Conservation (phyloP, 176 grass and related monocot genomes). For the Bonia amplexicaulis region DNA sequence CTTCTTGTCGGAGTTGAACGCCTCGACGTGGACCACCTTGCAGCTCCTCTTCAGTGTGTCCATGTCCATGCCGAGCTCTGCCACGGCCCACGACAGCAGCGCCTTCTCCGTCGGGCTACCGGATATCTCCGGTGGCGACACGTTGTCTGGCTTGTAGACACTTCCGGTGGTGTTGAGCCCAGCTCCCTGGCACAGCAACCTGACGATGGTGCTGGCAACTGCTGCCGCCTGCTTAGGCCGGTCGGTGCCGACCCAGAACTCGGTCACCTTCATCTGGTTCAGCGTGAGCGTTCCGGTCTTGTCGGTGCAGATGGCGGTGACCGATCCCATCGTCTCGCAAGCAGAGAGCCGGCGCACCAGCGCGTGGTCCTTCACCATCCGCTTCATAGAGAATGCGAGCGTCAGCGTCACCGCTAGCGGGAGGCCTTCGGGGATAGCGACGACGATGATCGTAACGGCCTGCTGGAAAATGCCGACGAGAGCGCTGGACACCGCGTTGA, state of each 20-base stretch:
- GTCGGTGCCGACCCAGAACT: conserved; percentile 67
- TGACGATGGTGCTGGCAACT: neutral
- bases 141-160: conserved; percentile 43
- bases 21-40: conserved; percentile 67
- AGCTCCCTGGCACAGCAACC: conserved; percentile 45
- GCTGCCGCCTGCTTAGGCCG: neutral
- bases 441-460: conserved; percentile 85
- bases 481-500: conserved; percentile 43
- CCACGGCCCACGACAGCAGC: conserved; percentile 70
- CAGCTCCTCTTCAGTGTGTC: conserved; percentile 29
- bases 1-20: conserved; percentile 97
- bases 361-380: conserved; percentile 88
- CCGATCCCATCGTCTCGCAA: conserved; percentile 90
- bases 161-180: conserved; percentile 79
- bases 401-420: conserved; percentile 85
- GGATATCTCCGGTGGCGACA: conserved; percentile 48
- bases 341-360: conserved; percentile 77
- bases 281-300: conserved; percentile 88
- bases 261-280: conserved; percentile 71
- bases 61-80: conserved; percentile 48
- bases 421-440: conserved; percentile 80
- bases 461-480: conserved; percentile 73
- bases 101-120: conserved; percentile 97
- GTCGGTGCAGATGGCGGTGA: conserved; percentile 84
- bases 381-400: conserved; percentile 89